These are phyloP conservation scores for Stagonosporopsis cucurbitacearum DNA, from an alignment of 2,329 filamentous ascomycete species.

Conservation along the genomic window DNA sequence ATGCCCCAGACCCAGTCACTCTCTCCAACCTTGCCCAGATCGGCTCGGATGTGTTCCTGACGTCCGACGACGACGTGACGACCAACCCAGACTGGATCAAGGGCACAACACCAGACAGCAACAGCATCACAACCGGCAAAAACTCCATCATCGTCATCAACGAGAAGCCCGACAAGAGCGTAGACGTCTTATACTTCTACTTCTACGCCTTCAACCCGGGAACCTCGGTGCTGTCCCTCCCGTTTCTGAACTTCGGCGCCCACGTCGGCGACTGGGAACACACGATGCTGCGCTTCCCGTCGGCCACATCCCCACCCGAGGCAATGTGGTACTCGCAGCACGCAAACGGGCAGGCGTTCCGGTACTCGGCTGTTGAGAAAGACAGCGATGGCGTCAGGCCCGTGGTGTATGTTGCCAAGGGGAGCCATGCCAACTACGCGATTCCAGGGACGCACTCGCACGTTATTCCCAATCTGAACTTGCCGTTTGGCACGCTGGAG, in stretches of 20 bases:
- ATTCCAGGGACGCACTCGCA: slow-evolving; percentile 67
- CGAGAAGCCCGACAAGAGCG: slow-evolving; percentile 59
- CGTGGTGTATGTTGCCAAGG: slow-evolving; percentile 64
- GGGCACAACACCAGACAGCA: slow-evolving; percentile 60
- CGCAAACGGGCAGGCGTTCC: slow-evolving; percentile 67
- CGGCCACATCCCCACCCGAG: slow-evolving; percentile 56
- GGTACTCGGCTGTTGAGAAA: slow-evolving; percentile 59
- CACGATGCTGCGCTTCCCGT: slow-evolving; percentile 69
- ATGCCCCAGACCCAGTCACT: slow-evolving; percentile 47
- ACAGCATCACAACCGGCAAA: slow-evolving; percentile 59
- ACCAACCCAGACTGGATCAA: slow-evolving; percentile 53
- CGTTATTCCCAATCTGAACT: slow-evolving; percentile 65
- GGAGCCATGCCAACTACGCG: slow-evolving; percentile 70
- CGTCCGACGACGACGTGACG: slow-evolving; percentile 52
- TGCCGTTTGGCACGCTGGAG: slow-evolving; percentile 59
- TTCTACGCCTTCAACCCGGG: slow-evolving; percentile 66
- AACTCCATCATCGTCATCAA: slow-evolving; percentile 63
- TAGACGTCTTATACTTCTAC: slow-evolving; percentile 70
- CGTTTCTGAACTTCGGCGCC: slow-evolving; percentile 58
- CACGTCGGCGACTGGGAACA: slow-evolving; percentile 74
- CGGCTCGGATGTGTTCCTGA: slow-evolving; percentile 53
- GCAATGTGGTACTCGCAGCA: slow-evolving; percentile 70
- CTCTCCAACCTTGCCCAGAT: slow-evolving; percentile 54
- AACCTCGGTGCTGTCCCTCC: slow-evolving; percentile 54
- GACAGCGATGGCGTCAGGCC: slow-evolving; percentile 64